Conservation (phyloP, 2,329 filamentous ascomycete species). For the Curvularia verruculosa region DNA sequence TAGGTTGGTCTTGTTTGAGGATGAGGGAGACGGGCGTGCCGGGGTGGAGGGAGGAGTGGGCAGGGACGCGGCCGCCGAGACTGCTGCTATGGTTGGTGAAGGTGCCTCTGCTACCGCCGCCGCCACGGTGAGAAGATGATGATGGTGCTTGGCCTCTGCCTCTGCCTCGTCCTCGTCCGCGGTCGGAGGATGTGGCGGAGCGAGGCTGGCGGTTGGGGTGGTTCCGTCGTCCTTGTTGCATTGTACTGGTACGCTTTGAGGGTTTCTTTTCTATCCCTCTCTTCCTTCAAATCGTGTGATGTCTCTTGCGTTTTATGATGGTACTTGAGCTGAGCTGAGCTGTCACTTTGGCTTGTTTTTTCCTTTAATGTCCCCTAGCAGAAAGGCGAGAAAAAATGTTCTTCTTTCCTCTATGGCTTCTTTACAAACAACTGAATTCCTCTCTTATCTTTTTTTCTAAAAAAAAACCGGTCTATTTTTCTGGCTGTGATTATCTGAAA, state of each 20-base stretch:
- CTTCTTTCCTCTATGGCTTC: no score
- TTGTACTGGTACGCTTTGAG: not conserved
- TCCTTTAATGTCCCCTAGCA: no score
- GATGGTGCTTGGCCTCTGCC: not conserved
- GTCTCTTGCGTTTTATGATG: no score
- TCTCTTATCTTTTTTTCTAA: not conserved
- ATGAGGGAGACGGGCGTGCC: constrained; percentile 74
- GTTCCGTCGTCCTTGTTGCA: not conserved
- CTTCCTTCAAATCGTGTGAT: not conserved
- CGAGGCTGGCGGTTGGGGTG: not conserved
- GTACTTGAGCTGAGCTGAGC: no score
- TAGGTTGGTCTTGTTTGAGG: constrained; percentile 76
- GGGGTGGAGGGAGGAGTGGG: constrained; percentile 54
- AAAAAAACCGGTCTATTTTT: no score
- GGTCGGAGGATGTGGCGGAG: not conserved
- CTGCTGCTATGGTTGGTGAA: not conserved
- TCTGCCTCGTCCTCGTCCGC: not conserved
- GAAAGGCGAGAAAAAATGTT: no score
- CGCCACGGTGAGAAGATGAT: not conserved
- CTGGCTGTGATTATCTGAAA: not conserved
- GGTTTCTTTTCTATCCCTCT: no score
- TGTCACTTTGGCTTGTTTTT: no score
- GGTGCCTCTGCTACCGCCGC: not conserved
- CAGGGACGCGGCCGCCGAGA: constrained; percentile 12
- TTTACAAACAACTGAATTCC: not conserved